These are phyloP conservation scores for Tylopilus orsonianus DNA, from an alignment of 1,284 basidiomycete genomes.

Conservation along the genomic window DNA sequence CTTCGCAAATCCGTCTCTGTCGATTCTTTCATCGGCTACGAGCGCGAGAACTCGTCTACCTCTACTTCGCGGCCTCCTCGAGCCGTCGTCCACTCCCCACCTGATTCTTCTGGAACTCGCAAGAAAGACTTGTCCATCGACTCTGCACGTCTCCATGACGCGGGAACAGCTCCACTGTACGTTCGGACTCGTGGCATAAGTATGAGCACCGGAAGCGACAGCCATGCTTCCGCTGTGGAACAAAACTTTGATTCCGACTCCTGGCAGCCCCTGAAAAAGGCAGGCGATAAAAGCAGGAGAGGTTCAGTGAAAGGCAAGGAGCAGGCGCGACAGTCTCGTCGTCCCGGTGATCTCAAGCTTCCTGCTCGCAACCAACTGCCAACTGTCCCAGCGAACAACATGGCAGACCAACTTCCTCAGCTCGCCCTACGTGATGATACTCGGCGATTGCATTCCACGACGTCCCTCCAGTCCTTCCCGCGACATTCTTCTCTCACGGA, in stretches of 20 bases:
- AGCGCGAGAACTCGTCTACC: conserved; percentile 38
- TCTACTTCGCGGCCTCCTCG: conserved; percentile 38
- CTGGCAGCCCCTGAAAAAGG: conserved; percentile 33
- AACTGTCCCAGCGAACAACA: conserved; percentile 18
- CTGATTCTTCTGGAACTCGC: conserved; percentile 19
- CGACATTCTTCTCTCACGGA: conserved; percentile 30
- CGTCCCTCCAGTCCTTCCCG: conserved; percentile 44
- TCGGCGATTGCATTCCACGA: conserved; percentile 40
- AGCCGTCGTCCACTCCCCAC: conserved; percentile 28
- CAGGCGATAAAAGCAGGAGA: conserved; percentile 35
- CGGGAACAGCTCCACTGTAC: conserved; percentile 37
- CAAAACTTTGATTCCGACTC: conserved; percentile 29
- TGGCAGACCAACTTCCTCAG: conserved; percentile 22
- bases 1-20: conserved; percentile 73
- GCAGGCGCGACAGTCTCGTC: conserved; percentile 28
- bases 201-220: conserved; percentile 43
- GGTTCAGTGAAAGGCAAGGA: conserved; percentile 35
- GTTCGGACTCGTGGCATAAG: conserved; percentile 55
- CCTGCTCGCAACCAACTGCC: conserved; percentile 36
- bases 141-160: conserved; percentile 29
- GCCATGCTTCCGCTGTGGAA: conserved; percentile 27
- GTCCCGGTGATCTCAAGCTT: conserved; percentile 39
- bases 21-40: conserved; percentile 64
- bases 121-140: conserved; percentile 27
- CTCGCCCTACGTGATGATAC: conserved; percentile 37